Evolutionary conservation across 2,329 filamentous ascomycete genomes (phyloP).

Genomic region (Fusarium sp.): DNA sequence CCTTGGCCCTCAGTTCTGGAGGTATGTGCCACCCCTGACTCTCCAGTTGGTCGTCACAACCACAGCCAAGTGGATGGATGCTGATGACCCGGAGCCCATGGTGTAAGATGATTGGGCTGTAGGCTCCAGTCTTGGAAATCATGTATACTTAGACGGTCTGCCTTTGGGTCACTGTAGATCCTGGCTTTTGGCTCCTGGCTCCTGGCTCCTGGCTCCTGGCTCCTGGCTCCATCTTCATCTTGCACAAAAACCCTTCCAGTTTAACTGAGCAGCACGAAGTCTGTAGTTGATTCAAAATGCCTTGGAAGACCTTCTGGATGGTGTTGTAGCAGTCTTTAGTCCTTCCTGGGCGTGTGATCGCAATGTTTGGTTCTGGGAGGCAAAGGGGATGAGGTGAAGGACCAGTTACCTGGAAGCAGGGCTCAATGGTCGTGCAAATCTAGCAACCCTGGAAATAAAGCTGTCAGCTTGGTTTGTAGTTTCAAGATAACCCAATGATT

Average conservation of each 20-base stretch:
- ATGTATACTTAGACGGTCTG: background rate
- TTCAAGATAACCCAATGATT: background rate
- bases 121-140: background rate
- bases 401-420: background rate
- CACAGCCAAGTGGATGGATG: background rate
- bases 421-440: rapidly evolving
- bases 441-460: background rate
- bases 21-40: background rate
- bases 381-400: background rate
- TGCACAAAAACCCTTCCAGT: background rate
- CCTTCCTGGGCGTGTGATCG: background rate
- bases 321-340: background rate
- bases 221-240: no score
- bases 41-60: background rate
- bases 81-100: background rate
- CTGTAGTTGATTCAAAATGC: no score
- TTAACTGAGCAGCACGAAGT: rapidly evolving
- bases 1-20: background rate
- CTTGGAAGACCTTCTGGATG: no score
- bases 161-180: background rate
- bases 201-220: no score
- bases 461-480: background rate
- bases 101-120: background rate
- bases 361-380: background rate
- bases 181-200: no score